Conservation (phyloP, 2,329 filamentous ascomycete genomes). For the Balansia obtecta region DNA sequence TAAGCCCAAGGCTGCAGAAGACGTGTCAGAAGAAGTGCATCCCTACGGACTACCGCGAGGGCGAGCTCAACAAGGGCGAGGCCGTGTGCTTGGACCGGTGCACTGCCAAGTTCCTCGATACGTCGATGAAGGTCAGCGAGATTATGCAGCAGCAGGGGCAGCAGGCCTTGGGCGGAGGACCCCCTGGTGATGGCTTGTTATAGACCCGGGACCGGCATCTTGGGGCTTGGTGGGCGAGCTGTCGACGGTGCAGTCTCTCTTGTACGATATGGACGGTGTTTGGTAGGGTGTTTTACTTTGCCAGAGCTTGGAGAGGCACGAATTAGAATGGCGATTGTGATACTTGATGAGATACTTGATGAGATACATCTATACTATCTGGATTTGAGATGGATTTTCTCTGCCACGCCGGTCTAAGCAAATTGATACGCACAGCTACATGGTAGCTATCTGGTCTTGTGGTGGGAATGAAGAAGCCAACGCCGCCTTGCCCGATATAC, state of each 20-base stretch:
- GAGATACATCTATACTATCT: background rate
- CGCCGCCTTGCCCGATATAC: background rate
- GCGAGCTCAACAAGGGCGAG: constrained; percentile 97
- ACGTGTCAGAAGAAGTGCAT: constrained; percentile 93
- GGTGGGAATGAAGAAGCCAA: background rate
- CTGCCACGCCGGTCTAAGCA: background rate
- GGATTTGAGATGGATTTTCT: background rate
- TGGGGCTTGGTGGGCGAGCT: background rate
- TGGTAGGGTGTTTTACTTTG: background rate
- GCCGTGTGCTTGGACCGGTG: constrained; percentile 96
- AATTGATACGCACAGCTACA: background rate
- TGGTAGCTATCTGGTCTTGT: background rate
- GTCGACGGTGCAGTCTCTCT: background rate
- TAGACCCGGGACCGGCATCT: constrained; percentile 5
- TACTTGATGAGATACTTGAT: background rate
- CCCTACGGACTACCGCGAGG: constrained; percentile 83
- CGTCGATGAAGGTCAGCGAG: constrained; percentile 94
- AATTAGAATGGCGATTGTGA: background rate
- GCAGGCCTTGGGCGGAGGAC: constrained; percentile 43
- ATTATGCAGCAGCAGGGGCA: constrained; percentile 85
- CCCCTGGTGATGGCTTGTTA: constrained; percentile 17
- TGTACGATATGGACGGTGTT: background rate
- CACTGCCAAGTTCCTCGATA: constrained; percentile 96
- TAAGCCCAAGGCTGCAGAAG: constrained; percentile 62
- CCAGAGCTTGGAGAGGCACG: background rate